phyloP scores from a whole-genome alignment of 805 yeast genomes.

The Tanozyma kutaoensis region DNA sequence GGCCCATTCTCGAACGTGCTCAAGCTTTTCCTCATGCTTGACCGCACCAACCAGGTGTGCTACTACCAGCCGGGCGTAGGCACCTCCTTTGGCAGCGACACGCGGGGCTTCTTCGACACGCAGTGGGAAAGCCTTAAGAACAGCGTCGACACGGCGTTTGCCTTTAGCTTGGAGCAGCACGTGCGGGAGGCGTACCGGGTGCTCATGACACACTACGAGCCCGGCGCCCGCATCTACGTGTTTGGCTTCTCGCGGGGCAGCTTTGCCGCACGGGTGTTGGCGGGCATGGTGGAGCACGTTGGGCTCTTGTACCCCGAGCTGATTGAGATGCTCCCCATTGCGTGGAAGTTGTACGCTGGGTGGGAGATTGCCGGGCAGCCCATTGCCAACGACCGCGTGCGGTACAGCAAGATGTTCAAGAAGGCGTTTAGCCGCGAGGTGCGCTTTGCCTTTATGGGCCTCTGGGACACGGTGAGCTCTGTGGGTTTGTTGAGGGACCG shows the following conservation, averaged over 20 bases:
- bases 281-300: constrained; percentile 54
- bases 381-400: not conserved
- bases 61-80: constrained; percentile 66
- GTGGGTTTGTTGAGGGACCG: constrained; percentile 48
- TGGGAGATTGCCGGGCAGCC: constrained; percentile 28
- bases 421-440: constrained; percentile 37
- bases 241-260: constrained; percentile 59
- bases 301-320: constrained; percentile 44
- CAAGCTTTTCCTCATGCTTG: constrained; percentile 37
- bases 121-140: constrained; percentile 5
- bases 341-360: constrained; percentile 47
- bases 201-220: constrained; percentile 32
- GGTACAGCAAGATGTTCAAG: constrained; percentile 17
- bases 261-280: constrained; percentile 47
- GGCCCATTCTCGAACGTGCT: constrained; percentile 41
- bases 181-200: constrained; percentile 44
- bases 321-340: constrained; percentile 41
- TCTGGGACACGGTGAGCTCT: constrained; percentile 60
- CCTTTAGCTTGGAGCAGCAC: constrained; percentile 41
- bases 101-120: constrained; percentile 8
- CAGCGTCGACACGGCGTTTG: constrained; percentile 32
- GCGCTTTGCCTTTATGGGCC: constrained; percentile 43
- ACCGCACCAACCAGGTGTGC: constrained; percentile 38
- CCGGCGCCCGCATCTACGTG: constrained; percentile 38
- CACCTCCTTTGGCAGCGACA: constrained; percentile 30